Conservation (phyloP, 1,139 yeast species). For the Oligophagozyma castellii region DNA sequence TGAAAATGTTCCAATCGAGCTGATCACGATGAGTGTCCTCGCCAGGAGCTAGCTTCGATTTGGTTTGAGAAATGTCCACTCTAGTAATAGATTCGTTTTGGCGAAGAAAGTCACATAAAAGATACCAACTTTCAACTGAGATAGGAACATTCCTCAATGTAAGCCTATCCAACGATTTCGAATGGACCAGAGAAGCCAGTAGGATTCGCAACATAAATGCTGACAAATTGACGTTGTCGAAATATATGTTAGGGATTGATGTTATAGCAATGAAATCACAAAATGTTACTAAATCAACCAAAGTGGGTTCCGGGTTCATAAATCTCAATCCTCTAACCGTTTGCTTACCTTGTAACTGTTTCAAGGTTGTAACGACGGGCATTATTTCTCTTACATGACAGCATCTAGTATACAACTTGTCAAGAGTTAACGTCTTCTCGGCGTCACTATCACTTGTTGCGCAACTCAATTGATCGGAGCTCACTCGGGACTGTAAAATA, state of each 20-base stretch:
- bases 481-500: slow-evolving; percentile 30
- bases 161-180: slow-evolving; percentile 50
- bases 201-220: slow-evolving; percentile 69
- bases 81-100: slow-evolving; percentile 44
- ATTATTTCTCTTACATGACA: slow-evolving; percentile 62
- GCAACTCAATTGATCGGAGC: slow-evolving; percentile 8
- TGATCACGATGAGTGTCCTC: slow-evolving; percentile 32
- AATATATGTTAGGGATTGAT: slow-evolving; percentile 63
- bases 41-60: slow-evolving; percentile 27
- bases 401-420: slow-evolving; percentile 57
- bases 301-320: slow-evolving; percentile 80
- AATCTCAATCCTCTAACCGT: slow-evolving; percentile 61
- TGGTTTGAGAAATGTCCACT: slow-evolving; percentile 71
- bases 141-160: slow-evolving; percentile 70
- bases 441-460: neutral
- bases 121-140: slow-evolving; percentile 58
- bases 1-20: slow-evolving; percentile 68
- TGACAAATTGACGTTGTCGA: slow-evolving; percentile 71
- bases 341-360: slow-evolving; percentile 60
- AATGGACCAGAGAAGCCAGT: slow-evolving; percentile 45
- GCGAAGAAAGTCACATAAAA: slow-evolving; percentile 57
- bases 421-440: slow-evolving; percentile 35
- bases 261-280: slow-evolving; percentile 77
- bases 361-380: slow-evolving; percentile 64
- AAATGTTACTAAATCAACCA: slow-evolving; percentile 78